These are phyloP conservation scores for Botrytis aclada DNA, from an alignment of 2,329 filamentous ascomycete genomes.

Conservation along the genomic window DNA sequence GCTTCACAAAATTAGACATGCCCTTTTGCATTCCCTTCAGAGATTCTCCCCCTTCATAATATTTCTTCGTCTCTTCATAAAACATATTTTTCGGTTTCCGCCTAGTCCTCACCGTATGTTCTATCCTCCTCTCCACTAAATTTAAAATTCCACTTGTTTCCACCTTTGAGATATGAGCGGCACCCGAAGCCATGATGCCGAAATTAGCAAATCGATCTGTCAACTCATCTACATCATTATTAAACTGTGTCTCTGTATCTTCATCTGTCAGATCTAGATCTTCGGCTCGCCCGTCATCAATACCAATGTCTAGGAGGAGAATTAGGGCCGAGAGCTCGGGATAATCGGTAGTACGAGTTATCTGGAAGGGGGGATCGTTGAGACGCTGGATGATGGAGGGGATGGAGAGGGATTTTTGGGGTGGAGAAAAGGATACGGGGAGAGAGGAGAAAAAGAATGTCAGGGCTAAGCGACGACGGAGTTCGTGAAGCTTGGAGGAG, in stretches of 20 bases:
- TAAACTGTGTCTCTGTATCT: conserved; percentile 55
- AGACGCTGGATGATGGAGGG: conserved; percentile 48
- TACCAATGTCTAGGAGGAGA: conserved; percentile 67
- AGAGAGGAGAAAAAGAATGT: conserved; percentile 58
- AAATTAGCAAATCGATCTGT: conserved; percentile 56
- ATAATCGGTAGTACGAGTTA: conserved; percentile 62
- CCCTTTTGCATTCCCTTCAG: conserved; percentile 34
- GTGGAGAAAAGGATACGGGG: conserved; percentile 41
- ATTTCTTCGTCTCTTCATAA: conserved; percentile 38
- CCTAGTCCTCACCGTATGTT: conserved; percentile 65
- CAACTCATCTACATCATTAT: conserved; percentile 67
- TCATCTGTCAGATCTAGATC: conserved; percentile 35
- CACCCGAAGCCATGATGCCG: conserved; percentile 71
- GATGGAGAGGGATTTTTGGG: conserved; percentile 42
- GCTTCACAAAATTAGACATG: conserved; percentile 33
- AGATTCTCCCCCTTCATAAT: conserved; percentile 39
- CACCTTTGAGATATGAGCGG: conserved; percentile 67
- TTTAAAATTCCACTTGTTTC: conserved; percentile 76
- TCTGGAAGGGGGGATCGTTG: conserved; percentile 47
- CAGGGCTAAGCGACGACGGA: conserved; percentile 65
- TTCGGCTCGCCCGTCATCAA: conserved; percentile 58
- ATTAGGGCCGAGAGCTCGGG: conserved; percentile 62
- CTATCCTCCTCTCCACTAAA: conserved; percentile 68
- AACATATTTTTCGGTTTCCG: conserved; percentile 66
- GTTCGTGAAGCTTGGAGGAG: conserved; percentile 50